Conservation (phyloP, 306 rosid species). For the Cicer yamashitae region DNA sequence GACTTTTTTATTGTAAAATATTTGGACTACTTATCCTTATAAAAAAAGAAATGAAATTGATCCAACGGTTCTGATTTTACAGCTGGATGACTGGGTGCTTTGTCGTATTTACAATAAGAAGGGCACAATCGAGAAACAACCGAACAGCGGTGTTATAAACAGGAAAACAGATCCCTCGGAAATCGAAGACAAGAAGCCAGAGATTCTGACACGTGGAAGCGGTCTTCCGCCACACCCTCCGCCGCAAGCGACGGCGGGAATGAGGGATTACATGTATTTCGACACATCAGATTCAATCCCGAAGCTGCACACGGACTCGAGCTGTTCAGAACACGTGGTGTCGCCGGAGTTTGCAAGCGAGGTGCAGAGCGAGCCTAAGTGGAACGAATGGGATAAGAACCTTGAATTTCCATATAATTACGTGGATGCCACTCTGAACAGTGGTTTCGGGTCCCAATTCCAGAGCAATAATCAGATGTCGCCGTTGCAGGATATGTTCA, state of each 20-base stretch:
- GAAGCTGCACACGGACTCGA: constrained; percentile 87
- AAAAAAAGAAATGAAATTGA: constrained; percentile 13
- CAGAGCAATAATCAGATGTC: constrained; percentile 71
- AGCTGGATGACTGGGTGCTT: constrained; percentile 97
- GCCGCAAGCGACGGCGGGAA: neutral
- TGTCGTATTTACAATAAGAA: constrained; percentile 98
- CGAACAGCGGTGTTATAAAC: constrained; percentile 2
- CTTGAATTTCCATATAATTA: constrained; percentile 63
- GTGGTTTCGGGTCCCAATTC: constrained; percentile 57
- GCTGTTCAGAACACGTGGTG: constrained; percentile 95
- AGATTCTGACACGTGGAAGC: constrained; percentile 29
- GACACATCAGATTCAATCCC: constrained; percentile 83
- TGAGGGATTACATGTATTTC: constrained; percentile 61
- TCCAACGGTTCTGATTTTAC: constrained; percentile 55
- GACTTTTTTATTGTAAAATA: neutral
- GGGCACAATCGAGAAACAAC: constrained; percentile 64
- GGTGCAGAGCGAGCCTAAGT: constrained; percentile 94
- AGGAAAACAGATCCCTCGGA: constrained; percentile 46
- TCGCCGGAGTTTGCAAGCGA: constrained; percentile 87
- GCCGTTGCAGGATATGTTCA: constrained; percentile 87
- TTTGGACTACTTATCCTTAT: neutral
- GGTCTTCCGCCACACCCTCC: constrained; percentile 43
- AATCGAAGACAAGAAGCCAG: constrained; percentile 73
- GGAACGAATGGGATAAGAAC: constrained; percentile 78
- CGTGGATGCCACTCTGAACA: constrained; percentile 60